phyloP scores from a whole-genome alignment of 306 rosid species.

The Cucurbita maxima region DNA sequence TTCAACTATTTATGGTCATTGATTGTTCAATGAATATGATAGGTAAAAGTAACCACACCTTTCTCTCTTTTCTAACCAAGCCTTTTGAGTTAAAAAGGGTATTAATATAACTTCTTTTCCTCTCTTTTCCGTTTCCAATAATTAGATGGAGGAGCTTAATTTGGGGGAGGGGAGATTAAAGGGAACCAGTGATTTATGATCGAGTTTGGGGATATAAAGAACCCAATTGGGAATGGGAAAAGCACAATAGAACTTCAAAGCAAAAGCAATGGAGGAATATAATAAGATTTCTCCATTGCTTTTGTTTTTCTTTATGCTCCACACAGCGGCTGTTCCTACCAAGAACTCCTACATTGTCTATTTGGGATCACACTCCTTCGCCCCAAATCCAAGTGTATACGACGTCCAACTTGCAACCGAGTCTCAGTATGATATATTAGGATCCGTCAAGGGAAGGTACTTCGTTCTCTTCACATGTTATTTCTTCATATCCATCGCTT shows the following conservation, averaged over 20 bases:
- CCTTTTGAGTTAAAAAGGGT: too few relatives aligned
- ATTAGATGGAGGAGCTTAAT: neutral
- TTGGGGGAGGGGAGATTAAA: neutral
- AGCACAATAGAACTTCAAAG: neutral
- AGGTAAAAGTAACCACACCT: too few relatives aligned
- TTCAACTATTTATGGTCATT: too few relatives aligned
- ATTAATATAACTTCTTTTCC: too few relatives aligned
- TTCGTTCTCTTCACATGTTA: neutral
- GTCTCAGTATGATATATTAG: constrained; percentile 41
- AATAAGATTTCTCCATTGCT: constrained; percentile 8
- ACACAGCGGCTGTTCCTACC: constrained; percentile 12
- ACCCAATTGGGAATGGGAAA: neutral
- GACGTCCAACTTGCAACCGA: constrained; percentile 24
- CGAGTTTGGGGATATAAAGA: neutral
- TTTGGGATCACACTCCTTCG: constrained; percentile 43
- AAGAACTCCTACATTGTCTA: constrained; percentile 50
- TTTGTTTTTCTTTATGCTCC: constrained; percentile 21
- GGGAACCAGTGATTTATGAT: neutral
- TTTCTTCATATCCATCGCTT: neutral
- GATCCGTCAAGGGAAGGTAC: constrained; percentile 43
- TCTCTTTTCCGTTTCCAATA: neutral
- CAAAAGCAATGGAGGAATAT: neutral
- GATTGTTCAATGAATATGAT: too few relatives aligned
- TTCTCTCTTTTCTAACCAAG: too few relatives aligned
- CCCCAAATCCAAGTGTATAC: neutral